Evolutionary conservation across 768 basidiomycete species (phyloP), one percentile per base, ranked within the genome.

Genomic region (Suillus subalutaceus): DNA sequence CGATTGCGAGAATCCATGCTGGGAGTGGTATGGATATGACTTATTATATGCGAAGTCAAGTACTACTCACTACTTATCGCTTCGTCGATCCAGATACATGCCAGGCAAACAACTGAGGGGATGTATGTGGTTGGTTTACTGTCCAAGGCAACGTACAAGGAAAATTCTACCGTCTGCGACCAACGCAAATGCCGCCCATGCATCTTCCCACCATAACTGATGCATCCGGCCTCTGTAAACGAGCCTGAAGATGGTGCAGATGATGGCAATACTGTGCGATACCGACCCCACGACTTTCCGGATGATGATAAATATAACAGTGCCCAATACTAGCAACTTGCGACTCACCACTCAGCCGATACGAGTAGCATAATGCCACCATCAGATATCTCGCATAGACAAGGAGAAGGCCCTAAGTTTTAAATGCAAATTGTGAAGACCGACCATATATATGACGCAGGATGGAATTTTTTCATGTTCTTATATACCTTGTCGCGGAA

Each of bases 141-240:
- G 58, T 41, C 10, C 18, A 60, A 30, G 18, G 18, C 6, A 43
- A 9, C 26, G 6, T 13, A 30, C 26, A 43, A 32, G 6, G 1
- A 20, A 60, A 60, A 20, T 20, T 12, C 5, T 60, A 60, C 59
- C 59, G 6, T 76, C 75, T n/a, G 50, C 53, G 12, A 16, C 38
- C 18, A 77, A 67, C 6, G 73, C 77, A 1, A 74, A 46, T n/a
- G 63, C 56, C 4, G 71, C 73, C 69, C 68, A 74, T 6, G 55
- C 66, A 41, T 77, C 77, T 48, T 78, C 75, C 77, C 75, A 77
- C 72, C 77, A 74, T 23, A 75, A 75, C 20, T 58, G 57, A 5
- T 62, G 40, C 59, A 63, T 72, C 46, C 67, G 60, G 67, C 67
- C 67, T 37, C 73, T 70, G 61, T 72, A 72, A 5, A 18, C 1